Percentiles rank a stretch among this genome's conserved stretches.
phyloP scores from a whole-genome alignment of 306 rosid species.

The Mimosa bimucronata region DNA sequence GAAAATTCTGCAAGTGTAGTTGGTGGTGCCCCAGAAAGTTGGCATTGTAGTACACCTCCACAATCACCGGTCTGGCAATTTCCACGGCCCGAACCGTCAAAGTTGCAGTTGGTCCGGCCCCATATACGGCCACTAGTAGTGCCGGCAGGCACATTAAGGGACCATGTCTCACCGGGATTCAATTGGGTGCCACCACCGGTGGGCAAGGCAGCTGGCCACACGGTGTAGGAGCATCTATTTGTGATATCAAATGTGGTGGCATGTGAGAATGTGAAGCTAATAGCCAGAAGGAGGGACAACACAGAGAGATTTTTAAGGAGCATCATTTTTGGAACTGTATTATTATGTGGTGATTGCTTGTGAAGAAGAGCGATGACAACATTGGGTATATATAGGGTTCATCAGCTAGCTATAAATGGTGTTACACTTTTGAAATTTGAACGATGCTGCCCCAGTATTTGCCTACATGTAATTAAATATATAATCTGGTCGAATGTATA shows the following conservation, averaged over 20 bases:
- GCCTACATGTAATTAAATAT: no score
- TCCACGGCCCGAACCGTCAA: constrained; percentile 49
- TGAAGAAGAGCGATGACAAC: not conserved
- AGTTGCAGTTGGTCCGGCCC: constrained; percentile 43
- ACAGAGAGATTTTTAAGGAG: not conserved
- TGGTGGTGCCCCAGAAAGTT: constrained; percentile 45
- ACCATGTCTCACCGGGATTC: not conserved
- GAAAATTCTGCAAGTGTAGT: constrained; percentile 56
- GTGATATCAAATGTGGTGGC: constrained; percentile 38
- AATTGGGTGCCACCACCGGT: not conserved
- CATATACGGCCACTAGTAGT: not conserved
- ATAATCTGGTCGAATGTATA: no score
- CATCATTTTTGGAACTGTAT: not conserved
- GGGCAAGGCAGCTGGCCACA: not conserved
- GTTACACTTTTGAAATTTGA: no score
- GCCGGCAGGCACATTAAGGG: not conserved
- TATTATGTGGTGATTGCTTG: not conserved
- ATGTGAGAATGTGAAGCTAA: not conserved
- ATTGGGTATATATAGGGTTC: not conserved
- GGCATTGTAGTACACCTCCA: constrained; percentile 33
- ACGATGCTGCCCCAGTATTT: no score
- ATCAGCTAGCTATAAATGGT: no score
- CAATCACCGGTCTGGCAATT: constrained; percentile 66
- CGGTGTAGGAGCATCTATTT: constrained; percentile 45
- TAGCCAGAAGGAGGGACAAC: not conserved